phyloP scores from a whole-genome alignment of 768 basidiomycete species.

The Tephrocybe sp. region DNA sequence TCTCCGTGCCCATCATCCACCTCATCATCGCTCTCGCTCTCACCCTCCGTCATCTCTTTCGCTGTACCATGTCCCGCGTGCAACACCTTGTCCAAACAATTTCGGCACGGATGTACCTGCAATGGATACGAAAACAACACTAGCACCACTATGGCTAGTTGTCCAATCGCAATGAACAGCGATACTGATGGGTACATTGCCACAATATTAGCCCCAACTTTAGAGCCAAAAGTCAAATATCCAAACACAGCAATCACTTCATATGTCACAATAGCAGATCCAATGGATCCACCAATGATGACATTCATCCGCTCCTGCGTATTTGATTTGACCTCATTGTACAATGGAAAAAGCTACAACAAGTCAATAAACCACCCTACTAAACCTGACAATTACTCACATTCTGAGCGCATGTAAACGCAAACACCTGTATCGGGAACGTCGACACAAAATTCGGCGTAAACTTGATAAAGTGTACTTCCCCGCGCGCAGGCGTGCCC shows the following conservation, averaged over 20 bases:
- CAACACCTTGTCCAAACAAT: conserved; percentile 91
- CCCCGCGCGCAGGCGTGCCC: conserved; percentile 62
- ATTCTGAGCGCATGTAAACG: conserved; percentile 92
- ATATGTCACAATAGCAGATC: conserved; percentile 79
- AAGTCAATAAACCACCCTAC: background rate
- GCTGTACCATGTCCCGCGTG: conserved; percentile 32
- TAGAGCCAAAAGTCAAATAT: conserved; percentile 91
- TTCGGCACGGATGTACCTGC: conserved; percentile 92
- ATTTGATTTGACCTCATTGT: conserved; percentile 85
- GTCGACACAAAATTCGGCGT: conserved; percentile 78
- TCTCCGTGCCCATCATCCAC: conserved; percentile 56
- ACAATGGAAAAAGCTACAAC: conserved; percentile 84
- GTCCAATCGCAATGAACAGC: conserved; percentile 89
- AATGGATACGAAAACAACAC: conserved; percentile 94
- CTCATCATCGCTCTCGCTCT: conserved; percentile 42
- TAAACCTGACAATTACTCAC: conserved; percentile 41
- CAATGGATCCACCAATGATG: conserved; percentile 87
- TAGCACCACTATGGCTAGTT: conserved; percentile 87
- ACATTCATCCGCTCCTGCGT: conserved; percentile 82
- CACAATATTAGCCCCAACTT: conserved; percentile 90
- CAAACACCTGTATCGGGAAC: conserved; percentile 93
- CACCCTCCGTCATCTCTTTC: conserved; percentile 32
- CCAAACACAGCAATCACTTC: conserved; percentile 88
- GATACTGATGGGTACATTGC: conserved; percentile 93
- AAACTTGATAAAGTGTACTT: conserved; percentile 71